Percentiles rank a stretch among this genome's conserved stretches.
phyloP scores from a whole-genome alignment of 208 protist species.

The Leishmania aethiopica region DNA sequence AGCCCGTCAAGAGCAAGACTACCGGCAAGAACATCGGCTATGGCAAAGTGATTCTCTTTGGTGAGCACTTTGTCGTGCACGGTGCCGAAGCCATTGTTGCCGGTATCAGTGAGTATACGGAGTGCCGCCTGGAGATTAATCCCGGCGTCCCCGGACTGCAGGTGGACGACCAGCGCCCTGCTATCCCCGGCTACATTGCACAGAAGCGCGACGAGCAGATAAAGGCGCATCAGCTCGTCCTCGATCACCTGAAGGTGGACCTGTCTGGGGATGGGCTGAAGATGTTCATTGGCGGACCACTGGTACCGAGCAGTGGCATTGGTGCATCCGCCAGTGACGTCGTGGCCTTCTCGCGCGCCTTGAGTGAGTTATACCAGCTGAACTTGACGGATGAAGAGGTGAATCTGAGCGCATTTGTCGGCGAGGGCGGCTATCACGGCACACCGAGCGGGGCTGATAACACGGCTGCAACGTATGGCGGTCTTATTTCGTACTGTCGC shows the following conservation, averaged over 20 bases:
- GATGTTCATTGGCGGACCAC: conserved; percentile 59
- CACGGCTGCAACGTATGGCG: conserved; percentile 87
- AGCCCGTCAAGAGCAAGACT: conserved; percentile 44
- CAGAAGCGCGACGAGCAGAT: conserved; percentile 81
- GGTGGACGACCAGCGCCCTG: conserved; percentile 77
- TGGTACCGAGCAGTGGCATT: conserved; percentile 83
- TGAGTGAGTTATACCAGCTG: conserved; percentile 71
- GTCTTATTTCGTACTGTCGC: conserved; percentile 73
- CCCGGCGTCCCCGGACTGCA: conserved; percentile 43
- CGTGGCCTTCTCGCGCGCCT: conserved; percentile 73
- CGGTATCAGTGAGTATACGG: conserved; percentile 80
- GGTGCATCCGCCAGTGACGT: conserved; percentile 84
- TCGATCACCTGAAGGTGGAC: conserved; percentile 78
- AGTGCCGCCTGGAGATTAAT: conserved; percentile 54
- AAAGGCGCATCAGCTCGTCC: conserved; percentile 71
- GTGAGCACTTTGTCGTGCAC: conserved; percentile 94
- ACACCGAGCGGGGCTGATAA: conserved; percentile 91
- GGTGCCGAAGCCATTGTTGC: conserved; percentile 80
- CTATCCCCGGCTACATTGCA: conserved; percentile 76
- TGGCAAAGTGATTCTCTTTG: conserved; percentile 94
- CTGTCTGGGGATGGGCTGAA: conserved; percentile 58
- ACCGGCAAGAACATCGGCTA: conserved; percentile 64
- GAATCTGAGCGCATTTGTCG: conserved; percentile 70
- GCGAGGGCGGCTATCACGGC: conserved; percentile 88
- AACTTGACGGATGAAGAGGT: conserved; percentile 62